Evolutionary conservation across 495 filamentous ascomycete species (phyloP).

Genomic region (Lasiosphaeria miniovina): DNA sequence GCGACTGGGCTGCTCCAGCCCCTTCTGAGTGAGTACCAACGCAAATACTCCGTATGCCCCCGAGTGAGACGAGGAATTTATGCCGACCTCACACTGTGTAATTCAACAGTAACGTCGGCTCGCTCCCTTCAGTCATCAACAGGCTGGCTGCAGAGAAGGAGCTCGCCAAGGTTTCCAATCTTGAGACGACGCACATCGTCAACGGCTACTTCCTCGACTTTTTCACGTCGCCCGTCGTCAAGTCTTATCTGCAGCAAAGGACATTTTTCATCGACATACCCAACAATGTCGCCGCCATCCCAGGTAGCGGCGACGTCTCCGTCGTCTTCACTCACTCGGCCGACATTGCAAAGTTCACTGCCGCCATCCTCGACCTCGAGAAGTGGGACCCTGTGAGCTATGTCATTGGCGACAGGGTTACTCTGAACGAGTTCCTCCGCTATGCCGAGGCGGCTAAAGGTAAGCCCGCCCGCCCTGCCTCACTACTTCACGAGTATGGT

Average conservation of each 20-base stretch:
- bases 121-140: conserved; percentile 16
- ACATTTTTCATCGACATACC: conserved; percentile 47
- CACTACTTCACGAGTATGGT: background rate
- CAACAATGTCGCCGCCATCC: conserved; percentile 48
- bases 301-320: conserved; percentile 46
- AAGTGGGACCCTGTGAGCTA: conserved; percentile 45
- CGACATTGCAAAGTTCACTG: conserved; percentile 51
- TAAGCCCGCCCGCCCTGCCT: conserved; percentile 18
- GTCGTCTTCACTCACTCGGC: conserved; percentile 52
- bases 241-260: conserved; percentile 40
- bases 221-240: conserved; percentile 46
- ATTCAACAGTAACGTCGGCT: background rate
- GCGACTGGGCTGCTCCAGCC: conserved; percentile 40
- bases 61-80: no score
- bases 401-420: conserved; percentile 46
- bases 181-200: conserved; percentile 49
- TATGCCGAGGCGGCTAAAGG: conserved; percentile 47
- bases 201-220: conserved; percentile 56
- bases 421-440: conserved; percentile 45
- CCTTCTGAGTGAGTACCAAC: conserved; percentile 17
- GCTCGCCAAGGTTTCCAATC: conserved; percentile 23
- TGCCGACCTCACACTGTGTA: no score
- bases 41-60: background rate
- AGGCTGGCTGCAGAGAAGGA: conserved; percentile 19
- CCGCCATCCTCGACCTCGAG: conserved; percentile 41